Conservation (phyloP, 225 moss, liverwort and hornwort species). For the Rhytidiadelphus loreus region DNA sequence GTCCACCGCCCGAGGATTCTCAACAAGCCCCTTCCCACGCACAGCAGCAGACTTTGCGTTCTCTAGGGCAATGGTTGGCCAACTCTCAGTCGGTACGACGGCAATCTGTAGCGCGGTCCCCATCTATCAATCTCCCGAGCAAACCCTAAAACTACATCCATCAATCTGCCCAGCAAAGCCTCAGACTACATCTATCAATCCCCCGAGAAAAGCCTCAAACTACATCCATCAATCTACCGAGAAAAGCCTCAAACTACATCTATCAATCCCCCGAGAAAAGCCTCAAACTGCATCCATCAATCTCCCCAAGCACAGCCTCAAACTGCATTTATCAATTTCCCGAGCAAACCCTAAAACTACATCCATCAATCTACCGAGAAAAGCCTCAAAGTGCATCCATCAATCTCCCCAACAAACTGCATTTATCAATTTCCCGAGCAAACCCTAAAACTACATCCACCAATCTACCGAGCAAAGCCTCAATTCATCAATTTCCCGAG, state of each 20-base stretch:
- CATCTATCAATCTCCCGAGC: neutral
- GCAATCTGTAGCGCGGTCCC: neutral
- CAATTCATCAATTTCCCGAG: neutral
- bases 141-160: neutral
- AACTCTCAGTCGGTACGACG: neutral
- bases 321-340: neutral
- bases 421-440: neutral
- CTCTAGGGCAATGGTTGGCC: neutral
- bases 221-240: no score
- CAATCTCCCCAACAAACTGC: neutral
- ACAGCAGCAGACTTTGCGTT: neutral
- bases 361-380: neutral
- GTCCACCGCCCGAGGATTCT: neutral
- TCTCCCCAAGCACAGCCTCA: no score
- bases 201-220: no score
- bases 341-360: no score
- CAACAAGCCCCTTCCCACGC: neutral
- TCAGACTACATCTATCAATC: no score
- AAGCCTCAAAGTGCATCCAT: neutral
- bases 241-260: rapidly evolving
- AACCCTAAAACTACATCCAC: rapidly evolving
- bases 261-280: neutral
- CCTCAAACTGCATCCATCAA: neutral
- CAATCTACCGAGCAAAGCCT: neutral
- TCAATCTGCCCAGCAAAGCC: neutral